These are phyloP conservation scores for Neurospora sublineolata DNA, from an alignment of 495 filamentous ascomycete species.

Conservation along the genomic window DNA sequence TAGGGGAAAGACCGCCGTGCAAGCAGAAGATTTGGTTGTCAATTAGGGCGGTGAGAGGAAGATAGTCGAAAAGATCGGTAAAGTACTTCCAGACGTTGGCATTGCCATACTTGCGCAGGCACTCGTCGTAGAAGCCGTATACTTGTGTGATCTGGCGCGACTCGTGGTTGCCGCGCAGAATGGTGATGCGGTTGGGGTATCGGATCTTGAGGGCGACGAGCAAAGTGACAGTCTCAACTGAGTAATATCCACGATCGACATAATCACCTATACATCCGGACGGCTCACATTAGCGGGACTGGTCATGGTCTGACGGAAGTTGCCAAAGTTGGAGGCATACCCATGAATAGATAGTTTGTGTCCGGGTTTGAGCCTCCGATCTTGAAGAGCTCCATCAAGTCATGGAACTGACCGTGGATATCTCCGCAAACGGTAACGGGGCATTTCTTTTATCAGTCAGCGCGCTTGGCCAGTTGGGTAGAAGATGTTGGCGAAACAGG, in stretches of 20 bases:
- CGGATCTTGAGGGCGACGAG: conserved; percentile 92
- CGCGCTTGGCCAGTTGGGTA: not conserved
- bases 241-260: conserved; percentile 94
- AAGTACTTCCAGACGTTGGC: conserved; percentile 99
- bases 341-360: conserved; percentile 95
- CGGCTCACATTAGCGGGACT: not conserved
- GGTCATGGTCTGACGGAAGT: not conserved
- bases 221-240: conserved; percentile 89
- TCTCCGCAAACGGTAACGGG: conserved; percentile 89
- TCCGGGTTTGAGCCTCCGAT: conserved; percentile 86
- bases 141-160: conserved; percentile 96
- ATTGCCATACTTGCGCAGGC: conserved; percentile 93
- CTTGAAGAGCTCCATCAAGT: conserved; percentile 90
- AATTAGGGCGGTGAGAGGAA: conserved; percentile 93
- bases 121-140: conserved; percentile 97
- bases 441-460: conserved; percentile 56
- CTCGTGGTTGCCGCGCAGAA: conserved; percentile 94
- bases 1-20: conserved; percentile 89
- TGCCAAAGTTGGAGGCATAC: conserved; percentile 32
- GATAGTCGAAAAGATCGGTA: conserved; percentile 97
- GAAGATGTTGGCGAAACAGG: not conserved
- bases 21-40: conserved; percentile 66
- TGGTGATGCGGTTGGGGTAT: conserved; percentile 92
- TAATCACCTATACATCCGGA: conserved; percentile 58
- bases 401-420: conserved; percentile 89